A percentile compares a stretch with the other conserved stretches of the same genome.
Conservation (phyloP, 1,284 basidiomycete genomes). For the Boletus mariae region DNA sequence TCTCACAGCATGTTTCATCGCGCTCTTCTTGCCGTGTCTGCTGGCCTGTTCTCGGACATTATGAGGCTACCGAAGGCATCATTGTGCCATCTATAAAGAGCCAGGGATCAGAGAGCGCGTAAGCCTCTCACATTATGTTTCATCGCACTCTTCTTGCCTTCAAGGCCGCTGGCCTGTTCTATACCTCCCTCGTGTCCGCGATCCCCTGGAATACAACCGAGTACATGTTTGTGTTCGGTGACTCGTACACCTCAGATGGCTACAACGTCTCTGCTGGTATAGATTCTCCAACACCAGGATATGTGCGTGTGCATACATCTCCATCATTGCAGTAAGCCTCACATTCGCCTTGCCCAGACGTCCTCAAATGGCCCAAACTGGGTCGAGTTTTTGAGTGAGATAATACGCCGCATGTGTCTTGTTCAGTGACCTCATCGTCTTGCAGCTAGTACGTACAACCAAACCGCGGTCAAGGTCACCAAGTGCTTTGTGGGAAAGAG, state of each 20-base stretch:
- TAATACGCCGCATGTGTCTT: neutral
- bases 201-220: conserved; percentile 43
- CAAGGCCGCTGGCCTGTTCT: conserved; percentile 6
- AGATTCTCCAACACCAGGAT: conserved; percentile 50
- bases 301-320: conserved; percentile 36
- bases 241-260: conserved; percentile 51
- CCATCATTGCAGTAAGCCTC: conserved; percentile 1
- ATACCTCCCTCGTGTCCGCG: conserved; percentile 11
- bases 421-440: neutral
- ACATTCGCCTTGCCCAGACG: conserved; percentile 34
- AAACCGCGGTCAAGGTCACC: conserved; percentile 48
- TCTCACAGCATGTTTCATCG: too few relatives aligned
- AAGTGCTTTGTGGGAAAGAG: neutral
- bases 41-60: neutral
- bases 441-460: conserved; percentile 47
- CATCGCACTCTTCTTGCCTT: neutral
- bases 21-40: too few relatives aligned
- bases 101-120: neutral
- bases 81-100: conserved; percentile 4
- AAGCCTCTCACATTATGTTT: conserved; percentile 13
- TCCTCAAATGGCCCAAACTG: conserved; percentile 65
- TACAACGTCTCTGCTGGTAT: conserved; percentile 60
- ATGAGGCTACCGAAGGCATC: neutral
- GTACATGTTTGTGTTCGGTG: conserved; percentile 55
- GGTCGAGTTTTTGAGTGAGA: conserved; percentile 52